Evolutionary conservation across 768 basidiomycete species (phyloP).

Genomic region (Antrodiella citrinella): DNA sequence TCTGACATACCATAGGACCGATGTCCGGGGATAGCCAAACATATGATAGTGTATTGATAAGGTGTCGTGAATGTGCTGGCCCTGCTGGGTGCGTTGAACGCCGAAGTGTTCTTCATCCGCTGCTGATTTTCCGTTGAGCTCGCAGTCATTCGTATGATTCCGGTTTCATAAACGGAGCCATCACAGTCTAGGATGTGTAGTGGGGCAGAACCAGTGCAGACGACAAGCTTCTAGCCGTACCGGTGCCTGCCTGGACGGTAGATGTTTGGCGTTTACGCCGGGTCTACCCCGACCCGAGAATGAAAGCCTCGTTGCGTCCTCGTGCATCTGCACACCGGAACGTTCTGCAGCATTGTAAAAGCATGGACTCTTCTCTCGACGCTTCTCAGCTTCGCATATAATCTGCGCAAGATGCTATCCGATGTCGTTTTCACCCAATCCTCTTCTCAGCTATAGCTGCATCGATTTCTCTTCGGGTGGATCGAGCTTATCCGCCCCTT

Average conservation of each 20-base stretch:
- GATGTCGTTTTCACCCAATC: not conserved
- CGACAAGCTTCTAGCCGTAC: not conserved
- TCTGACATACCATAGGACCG: too few relatives aligned
- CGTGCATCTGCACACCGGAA: constrained; percentile 4
- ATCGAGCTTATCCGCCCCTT: not conserved
- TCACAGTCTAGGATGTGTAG: not conserved
- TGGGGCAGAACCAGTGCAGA: not conserved
- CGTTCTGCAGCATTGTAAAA: not conserved
- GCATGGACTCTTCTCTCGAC: not conserved
- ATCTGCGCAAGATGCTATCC: not conserved
- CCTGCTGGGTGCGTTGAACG: too few relatives aligned
- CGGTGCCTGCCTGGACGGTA: not conserved
- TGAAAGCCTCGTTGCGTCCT: constrained; percentile 4
- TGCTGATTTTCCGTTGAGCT: too few relatives aligned
- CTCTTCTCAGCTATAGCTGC: not conserved
- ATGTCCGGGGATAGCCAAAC: too few relatives aligned
- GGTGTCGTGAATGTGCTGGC: too few relatives aligned
- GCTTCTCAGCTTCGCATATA: constrained; percentile 1
- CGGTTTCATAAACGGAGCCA: too few relatives aligned
- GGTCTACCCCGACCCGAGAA: constrained; percentile 1
- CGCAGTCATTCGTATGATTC: too few relatives aligned
- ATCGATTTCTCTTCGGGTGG: not conserved
- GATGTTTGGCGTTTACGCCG: not conserved
- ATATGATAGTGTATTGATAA: too few relatives aligned
- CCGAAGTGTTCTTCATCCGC: too few relatives aligned